Percentiles rank a stretch among this genome's conserved stretches.
phyloP scores from a whole-genome alignment of 1,284 basidiomycete genomes.

The Schizopora paradoxa region DNA sequence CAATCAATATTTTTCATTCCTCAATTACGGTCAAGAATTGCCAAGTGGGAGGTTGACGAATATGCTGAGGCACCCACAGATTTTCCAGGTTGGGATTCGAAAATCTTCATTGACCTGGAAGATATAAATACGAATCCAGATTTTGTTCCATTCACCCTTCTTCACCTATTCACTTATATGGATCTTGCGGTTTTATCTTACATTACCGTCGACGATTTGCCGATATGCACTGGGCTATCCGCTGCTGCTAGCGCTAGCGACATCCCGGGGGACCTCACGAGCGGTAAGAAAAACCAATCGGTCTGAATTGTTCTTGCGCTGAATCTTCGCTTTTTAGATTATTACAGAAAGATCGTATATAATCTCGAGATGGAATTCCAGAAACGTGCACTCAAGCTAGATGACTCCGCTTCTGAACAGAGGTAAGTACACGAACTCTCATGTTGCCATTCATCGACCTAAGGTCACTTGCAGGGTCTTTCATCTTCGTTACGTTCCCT shows the following conservation, averaged over 20 bases:
- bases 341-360: constrained; percentile 21
- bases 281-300: constrained; percentile 25
- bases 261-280: constrained; percentile 36
- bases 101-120: not conserved
- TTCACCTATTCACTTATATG: constrained; percentile 61
- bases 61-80: constrained; percentile 1
- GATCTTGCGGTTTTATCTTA: constrained; percentile 43
- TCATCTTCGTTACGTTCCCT: constrained; percentile 14
- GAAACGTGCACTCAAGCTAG: not conserved
- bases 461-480: constrained; percentile 7
- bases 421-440: not conserved
- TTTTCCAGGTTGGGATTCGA: constrained; percentile 4
- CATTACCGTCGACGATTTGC: constrained; percentile 34
- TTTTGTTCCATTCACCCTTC: constrained; percentile 43
- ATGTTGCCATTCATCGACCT: not conserved
- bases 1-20: constrained; percentile 64
- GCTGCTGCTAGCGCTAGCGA: constrained; percentile 31
- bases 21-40: constrained; percentile 52
- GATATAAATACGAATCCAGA: constrained; percentile 26
- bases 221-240: no score
- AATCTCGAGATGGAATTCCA: constrained; percentile 8
- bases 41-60: constrained; percentile 38
- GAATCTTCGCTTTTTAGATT: constrained; percentile 25
- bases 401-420: no score
- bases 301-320: not conserved